A percentile compares a stretch with the other conserved stretches of the same genome.
Evolutionary conservation across 805 yeast species (phyloP).

Genomic region (Saturnispora saitoi): DNA sequence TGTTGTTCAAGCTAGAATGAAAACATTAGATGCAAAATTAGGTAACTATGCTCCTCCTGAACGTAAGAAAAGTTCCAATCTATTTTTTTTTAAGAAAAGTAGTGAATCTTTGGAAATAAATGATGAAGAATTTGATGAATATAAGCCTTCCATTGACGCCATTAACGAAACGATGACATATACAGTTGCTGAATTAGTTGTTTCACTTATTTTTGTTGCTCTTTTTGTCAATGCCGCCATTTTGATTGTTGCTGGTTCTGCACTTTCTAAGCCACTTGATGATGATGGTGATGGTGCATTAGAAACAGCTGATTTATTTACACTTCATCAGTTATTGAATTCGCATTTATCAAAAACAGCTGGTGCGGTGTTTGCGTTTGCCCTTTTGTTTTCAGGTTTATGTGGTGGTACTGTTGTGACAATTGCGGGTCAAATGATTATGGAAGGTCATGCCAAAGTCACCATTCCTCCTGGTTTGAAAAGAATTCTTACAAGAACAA

Average conservation of each 20-base stretch:
- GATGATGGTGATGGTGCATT: conserved; percentile 48
- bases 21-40: conserved; percentile 63
- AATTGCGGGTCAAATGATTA: conserved; percentile 86
- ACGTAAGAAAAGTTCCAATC: conserved; percentile 11
- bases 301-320: conserved; percentile 72
- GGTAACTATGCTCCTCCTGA: conserved; percentile 46
- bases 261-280: conserved; percentile 40
- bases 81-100: conserved; percentile 21
- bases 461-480: conserved; percentile 74
- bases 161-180: conserved; percentile 70
- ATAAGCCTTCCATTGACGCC: conserved; percentile 73
- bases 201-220: conserved; percentile 79
- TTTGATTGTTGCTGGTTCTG: conserved; percentile 85
- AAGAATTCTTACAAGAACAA: conserved; percentile 67
- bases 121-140: conserved; percentile 33
- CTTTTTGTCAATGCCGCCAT: conserved; percentile 89
- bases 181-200: conserved; percentile 73
- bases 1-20: conserved; percentile 74
- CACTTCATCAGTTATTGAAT: conserved; percentile 65
- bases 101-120: conserved; percentile 17
- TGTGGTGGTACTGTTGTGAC: conserved; percentile 94
- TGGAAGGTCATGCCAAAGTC: conserved; percentile 83
- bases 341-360: conserved; percentile 75
- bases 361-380: conserved; percentile 81
- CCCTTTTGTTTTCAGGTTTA: conserved; percentile 85